Evolutionary conservation across 1,139 yeast species (phyloP).

Genomic region (Lodderomyces oxycetoniae): DNA sequence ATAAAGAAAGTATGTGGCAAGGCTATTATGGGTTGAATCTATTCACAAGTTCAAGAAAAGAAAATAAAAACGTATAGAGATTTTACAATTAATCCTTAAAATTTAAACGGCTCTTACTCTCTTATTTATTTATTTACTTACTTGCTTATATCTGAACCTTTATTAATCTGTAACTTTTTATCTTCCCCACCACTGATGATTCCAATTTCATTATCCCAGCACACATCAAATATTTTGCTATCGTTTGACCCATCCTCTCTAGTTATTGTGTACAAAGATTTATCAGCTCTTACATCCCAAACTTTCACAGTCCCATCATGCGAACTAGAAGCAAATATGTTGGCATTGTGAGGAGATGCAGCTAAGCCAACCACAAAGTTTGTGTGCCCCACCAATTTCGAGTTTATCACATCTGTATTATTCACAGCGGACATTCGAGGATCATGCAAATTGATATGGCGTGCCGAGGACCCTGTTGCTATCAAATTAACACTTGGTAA

Average conservation of each 20-base stretch:
- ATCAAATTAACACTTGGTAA: slow-evolving; percentile 63
- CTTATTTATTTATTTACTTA: slow-evolving; percentile 11
- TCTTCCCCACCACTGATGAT: slow-evolving; percentile 93
- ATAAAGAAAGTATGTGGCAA: slow-evolving; percentile 64
- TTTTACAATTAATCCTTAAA: background rate
- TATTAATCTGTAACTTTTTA: slow-evolving; percentile 84
- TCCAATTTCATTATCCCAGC: slow-evolving; percentile 77
- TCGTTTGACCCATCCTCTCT: slow-evolving; percentile 50
- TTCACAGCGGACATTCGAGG: slow-evolving; percentile 50
- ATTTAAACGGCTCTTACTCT: background rate
- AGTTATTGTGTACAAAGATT: slow-evolving; percentile 79
- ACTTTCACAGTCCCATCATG: slow-evolving; percentile 94
- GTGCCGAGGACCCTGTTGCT: slow-evolving; percentile 92
- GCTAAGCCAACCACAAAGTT: slow-evolving; percentile 83
- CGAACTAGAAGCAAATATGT: slow-evolving; percentile 83
- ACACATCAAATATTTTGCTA: slow-evolving; percentile 77
- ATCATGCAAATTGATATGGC: slow-evolving; percentile 90
- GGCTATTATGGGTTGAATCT: slow-evolving; percentile 65
- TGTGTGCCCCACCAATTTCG: slow-evolving; percentile 81
- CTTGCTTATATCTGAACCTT: slow-evolving; percentile 41
- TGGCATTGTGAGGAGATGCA: slow-evolving; percentile 67
- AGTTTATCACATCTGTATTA: slow-evolving; percentile 34
- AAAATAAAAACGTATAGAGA: slow-evolving; percentile 15
- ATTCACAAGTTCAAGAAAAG: slow-evolving; percentile 36
- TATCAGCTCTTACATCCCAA: slow-evolving; percentile 92